phyloP scores from a whole-genome alignment of 2,329 filamentous ascomycete species.

The Plenodomus tracheiphilus region DNA sequence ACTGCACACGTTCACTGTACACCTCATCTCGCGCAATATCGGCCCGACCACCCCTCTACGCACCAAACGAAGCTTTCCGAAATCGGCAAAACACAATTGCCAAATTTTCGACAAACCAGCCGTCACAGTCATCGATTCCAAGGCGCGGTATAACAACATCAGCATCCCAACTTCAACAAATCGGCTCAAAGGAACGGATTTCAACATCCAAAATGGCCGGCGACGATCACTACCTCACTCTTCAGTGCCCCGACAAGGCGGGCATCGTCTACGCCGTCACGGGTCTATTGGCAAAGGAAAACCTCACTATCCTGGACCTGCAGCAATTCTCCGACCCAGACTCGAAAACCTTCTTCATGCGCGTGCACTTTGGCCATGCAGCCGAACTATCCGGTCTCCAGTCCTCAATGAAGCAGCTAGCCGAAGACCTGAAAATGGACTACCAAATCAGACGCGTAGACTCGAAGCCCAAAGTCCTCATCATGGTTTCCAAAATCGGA shows the following conservation, averaged over 20 bases:
- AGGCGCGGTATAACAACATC: conserved; percentile 23
- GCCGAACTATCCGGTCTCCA: conserved; percentile 49
- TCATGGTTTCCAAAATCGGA: conserved; percentile 89
- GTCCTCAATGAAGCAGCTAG: conserved; percentile 64
- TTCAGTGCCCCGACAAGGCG: conserved; percentile 82
- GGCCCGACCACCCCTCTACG: conserved; percentile 22
- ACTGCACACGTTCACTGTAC: conserved; percentile 18
- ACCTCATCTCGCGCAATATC: conserved; percentile 20
- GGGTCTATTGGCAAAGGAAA: conserved; percentile 71
- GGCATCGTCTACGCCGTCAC: conserved; percentile 87
- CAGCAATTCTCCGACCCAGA: conserved; percentile 81
- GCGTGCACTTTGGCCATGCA: conserved; percentile 75
- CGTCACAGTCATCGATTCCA: conserved; percentile 15
- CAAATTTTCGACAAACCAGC: conserved; percentile 33
- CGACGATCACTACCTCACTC: conserved; percentile 60
- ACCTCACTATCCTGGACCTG: conserved; percentile 80
- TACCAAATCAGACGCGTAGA: conserved; percentile 71
- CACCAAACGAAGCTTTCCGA: conserved; percentile 29
- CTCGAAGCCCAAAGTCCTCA: conserved; percentile 74
- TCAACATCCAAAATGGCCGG: conserved; percentile 35
- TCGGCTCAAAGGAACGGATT: conserved; percentile 23
- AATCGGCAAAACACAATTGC: conserved; percentile 34
- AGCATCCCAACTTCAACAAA: conserved; percentile 18
- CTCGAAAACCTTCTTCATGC: conserved; percentile 82
- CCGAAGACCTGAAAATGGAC: conserved; percentile 66